Percentiles rank a stretch among this genome's conserved stretches.
These are phyloP conservation scores for Dothideomycetidae sp. DNA, from an alignment of 2,329 filamentous ascomycete species.

Conservation along the genomic window DNA sequence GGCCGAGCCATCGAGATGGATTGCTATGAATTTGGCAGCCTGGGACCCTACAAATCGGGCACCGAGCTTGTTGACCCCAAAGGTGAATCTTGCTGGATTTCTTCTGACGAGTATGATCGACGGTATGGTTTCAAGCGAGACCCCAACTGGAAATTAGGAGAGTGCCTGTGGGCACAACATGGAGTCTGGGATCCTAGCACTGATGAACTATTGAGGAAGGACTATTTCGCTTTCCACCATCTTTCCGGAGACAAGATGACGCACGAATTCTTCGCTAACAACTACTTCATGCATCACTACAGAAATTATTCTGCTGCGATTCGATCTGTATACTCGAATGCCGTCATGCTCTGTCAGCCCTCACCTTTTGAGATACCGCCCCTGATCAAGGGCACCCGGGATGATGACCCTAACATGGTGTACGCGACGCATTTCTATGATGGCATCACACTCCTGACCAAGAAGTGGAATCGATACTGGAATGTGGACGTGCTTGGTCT, in stretches of 20 bases:
- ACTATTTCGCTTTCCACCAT: constrained; percentile 77
- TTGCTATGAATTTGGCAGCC: constrained; percentile 82
- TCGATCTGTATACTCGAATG: constrained; percentile 59
- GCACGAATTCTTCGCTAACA: constrained; percentile 78
- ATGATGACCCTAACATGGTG: constrained; percentile 80
- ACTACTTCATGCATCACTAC: constrained; percentile 80
- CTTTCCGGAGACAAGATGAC: constrained; percentile 58
- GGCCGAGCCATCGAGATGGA: constrained; percentile 81
- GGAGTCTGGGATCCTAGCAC: constrained; percentile 79
- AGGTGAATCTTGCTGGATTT: constrained; percentile 72
- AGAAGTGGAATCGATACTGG: constrained; percentile 97
- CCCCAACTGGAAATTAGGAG: constrained; percentile 77
- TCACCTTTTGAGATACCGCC: constrained; percentile 88
- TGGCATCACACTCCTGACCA: constrained; percentile 89
- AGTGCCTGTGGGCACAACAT: constrained; percentile 94
- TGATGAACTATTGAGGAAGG: constrained; percentile 63
- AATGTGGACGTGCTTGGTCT: constrained; percentile 94
- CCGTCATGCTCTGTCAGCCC: constrained; percentile 82
- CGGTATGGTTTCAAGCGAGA: constrained; percentile 85
- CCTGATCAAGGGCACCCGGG: constrained; percentile 66
- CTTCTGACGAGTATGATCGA: constrained; percentile 67
- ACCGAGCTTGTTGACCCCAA: constrained; percentile 72
- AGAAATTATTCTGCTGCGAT: constrained; percentile 62
- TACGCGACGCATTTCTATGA: constrained; percentile 97
- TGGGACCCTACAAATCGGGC: constrained; percentile 85